Evolutionary conservation across 2,329 filamentous ascomycete genomes (phyloP).

Genomic region (Pseudodiploospora longispora): DNA sequence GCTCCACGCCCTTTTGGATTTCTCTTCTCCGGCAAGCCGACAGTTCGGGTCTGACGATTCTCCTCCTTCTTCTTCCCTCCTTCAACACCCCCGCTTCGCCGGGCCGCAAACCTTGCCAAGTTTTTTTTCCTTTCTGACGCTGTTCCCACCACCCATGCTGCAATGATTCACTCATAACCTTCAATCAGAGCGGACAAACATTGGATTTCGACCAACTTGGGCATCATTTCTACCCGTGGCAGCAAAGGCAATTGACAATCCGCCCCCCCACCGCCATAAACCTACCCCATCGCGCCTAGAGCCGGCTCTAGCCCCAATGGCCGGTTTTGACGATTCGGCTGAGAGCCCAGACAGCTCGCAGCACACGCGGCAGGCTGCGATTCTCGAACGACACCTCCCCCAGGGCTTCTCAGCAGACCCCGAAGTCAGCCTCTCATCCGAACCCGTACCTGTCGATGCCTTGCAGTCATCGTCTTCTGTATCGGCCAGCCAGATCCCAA

Average conservation of each 20-base stretch:
- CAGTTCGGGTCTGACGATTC: too few relatives aligned
- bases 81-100: too few relatives aligned
- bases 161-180: too few relatives aligned
- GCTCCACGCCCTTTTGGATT: too few relatives aligned
- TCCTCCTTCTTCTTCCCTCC: too few relatives aligned
- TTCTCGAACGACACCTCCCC: constrained; percentile 29
- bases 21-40: too few relatives aligned
- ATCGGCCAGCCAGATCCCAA: constrained; percentile 3
- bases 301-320: constrained; percentile 14
- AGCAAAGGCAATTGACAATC: background rate
- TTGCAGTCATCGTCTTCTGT: background rate
- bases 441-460: constrained; percentile 9
- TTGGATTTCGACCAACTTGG: too few relatives aligned
- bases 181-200: too few relatives aligned
- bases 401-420: constrained; percentile 32
- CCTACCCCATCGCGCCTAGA: background rate
- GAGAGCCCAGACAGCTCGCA: constrained; percentile 19
- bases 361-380: constrained; percentile 24
- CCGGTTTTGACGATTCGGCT: constrained; percentile 17
- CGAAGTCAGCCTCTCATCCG: constrained; percentile 23
- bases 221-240: too few relatives aligned
- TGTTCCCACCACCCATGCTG: too few relatives aligned
- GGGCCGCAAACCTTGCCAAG: too few relatives aligned
- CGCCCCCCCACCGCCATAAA: constrained; percentile 4
- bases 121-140: too few relatives aligned